phyloP scores from a whole-genome alignment of 2,329 filamentous ascomycete genomes.

The Leptodontidium sp. region DNA sequence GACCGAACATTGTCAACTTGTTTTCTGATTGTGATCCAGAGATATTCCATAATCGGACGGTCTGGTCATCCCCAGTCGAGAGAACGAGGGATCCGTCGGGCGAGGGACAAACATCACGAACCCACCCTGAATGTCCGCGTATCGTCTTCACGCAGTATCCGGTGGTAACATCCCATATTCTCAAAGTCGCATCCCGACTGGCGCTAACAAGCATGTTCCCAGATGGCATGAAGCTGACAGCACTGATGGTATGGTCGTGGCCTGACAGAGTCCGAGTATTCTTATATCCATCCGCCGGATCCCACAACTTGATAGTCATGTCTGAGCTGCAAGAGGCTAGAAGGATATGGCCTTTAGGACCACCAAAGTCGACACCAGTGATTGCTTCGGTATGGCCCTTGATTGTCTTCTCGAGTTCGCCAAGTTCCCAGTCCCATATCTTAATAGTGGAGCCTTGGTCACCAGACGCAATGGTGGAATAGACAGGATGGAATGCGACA shows the following conservation, averaged over 20 bases:
- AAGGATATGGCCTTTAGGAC: conserved; percentile 79
- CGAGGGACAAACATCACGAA: conserved; percentile 83
- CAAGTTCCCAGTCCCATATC: conserved; percentile 96
- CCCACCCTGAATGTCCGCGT: conserved; percentile 85
- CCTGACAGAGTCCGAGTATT: conserved; percentile 91
- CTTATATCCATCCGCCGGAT: conserved; percentile 90
- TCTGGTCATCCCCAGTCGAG: conserved; percentile 83
- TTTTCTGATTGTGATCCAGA: conserved; percentile 75
- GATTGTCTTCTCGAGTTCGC: conserved; percentile 86
- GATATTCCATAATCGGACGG: conserved; percentile 85
- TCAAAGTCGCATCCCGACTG: conserved; percentile 82
- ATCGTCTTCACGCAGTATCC: conserved; percentile 92
- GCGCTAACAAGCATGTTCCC: conserved; percentile 88
- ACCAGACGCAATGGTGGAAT: conserved; percentile 87
- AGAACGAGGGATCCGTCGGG: conserved; percentile 83
- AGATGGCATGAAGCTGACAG: conserved; percentile 81
- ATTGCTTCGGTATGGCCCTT: conserved; percentile 93
- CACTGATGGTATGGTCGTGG: conserved; percentile 90
- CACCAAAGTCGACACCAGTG: conserved; percentile 88
- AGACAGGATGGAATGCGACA: conserved; percentile 91
- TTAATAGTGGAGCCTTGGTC: conserved; percentile 95
- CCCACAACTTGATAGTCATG: conserved; percentile 93
- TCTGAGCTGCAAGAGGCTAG: conserved; percentile 77
- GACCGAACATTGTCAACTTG: conserved; percentile 74
- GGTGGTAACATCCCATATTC: conserved; percentile 92